phyloP scores from a whole-genome alignment of 2,329 filamentous ascomycete genomes.

The Albophoma yamanashiensis region DNA sequence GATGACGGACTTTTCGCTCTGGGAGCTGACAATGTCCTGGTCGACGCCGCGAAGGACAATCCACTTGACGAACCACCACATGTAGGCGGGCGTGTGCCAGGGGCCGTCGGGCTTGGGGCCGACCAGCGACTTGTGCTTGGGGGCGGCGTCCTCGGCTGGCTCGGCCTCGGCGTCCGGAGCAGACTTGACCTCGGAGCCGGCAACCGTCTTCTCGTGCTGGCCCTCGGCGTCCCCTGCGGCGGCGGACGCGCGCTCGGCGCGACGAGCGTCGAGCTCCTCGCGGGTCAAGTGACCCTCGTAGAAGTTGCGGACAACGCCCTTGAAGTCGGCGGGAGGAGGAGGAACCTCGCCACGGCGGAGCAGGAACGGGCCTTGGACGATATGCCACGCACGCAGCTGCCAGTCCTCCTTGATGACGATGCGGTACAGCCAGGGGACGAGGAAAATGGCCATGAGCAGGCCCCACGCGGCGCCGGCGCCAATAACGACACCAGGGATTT shows the following conservation, averaged over 20 bases:
- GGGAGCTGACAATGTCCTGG: constrained; percentile 26
- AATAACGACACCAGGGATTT: constrained; percentile 43
- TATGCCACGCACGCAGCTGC: constrained; percentile 44
- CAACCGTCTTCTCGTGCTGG: constrained; percentile 10
- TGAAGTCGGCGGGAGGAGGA: constrained; percentile 29
- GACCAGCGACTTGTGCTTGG: constrained; percentile 18
- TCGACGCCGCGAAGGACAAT: constrained; percentile 36
- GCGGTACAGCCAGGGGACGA: constrained; percentile 49
- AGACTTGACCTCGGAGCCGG: constrained; percentile 3
- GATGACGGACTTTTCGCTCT: constrained; percentile 29
- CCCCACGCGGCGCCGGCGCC: constrained; percentile 38
- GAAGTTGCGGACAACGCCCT: constrained; percentile 37
- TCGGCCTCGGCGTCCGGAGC: neutral
- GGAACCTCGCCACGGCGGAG: constrained; percentile 30
- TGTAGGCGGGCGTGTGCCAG: constrained; percentile 30
- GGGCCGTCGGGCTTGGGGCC: constrained; percentile 29
- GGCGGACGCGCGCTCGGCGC: constrained; percentile 14
- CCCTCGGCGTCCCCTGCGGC: constrained; percentile 12
- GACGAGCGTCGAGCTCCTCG: constrained; percentile 36
- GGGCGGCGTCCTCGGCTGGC: constrained; percentile 19
- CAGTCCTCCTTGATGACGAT: constrained; percentile 50
- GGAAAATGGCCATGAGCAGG: constrained; percentile 38
- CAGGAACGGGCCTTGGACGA: constrained; percentile 42
- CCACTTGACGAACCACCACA: constrained; percentile 34
- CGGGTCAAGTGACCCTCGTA: constrained; percentile 45